These are phyloP conservation scores for Houttuynia cordata DNA, from an alignment of 164 flowering plant genomes.

Conservation along the genomic window DNA sequence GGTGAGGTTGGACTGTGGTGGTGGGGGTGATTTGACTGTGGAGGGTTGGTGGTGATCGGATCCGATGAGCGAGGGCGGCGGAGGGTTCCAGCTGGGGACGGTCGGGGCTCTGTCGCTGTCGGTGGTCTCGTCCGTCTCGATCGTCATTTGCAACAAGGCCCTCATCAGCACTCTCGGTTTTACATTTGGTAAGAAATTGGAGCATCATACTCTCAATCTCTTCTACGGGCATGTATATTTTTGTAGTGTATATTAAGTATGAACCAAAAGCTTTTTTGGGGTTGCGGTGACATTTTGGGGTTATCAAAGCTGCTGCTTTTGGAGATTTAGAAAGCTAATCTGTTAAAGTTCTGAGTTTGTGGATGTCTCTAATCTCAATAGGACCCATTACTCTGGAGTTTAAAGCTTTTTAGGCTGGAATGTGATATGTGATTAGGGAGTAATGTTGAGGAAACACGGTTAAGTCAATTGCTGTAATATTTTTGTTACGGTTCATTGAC, in stretches of 20 bases:
- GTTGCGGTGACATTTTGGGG: no score
- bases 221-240: not conserved
- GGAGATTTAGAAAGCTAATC: not conserved
- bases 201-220: no score
- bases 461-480: no score
- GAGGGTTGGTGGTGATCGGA: not conserved
- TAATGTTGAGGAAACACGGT: no score
- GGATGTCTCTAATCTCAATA: not conserved
- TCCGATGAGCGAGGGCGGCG: constrained; percentile 40
- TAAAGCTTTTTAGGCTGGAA: not conserved
- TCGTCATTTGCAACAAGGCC: constrained; percentile 71
- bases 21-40: not conserved
- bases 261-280: not conserved
- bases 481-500: not conserved
- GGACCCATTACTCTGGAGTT: not conserved
- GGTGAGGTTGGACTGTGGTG: not conserved
- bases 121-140: constrained; percentile 65
- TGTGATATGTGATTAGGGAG: not conserved
- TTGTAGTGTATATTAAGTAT: no score
- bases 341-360: not conserved
- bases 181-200: constrained; percentile 35
- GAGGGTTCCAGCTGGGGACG: constrained; percentile 62
- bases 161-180: constrained; percentile 57
- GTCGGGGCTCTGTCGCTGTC: constrained; percentile 62
- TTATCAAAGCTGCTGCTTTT: not conserved